Evolutionary conservation across 1,284 basidiomycete species (phyloP), one percentile per base, ranked within the genome.

Genomic region (Kalmanozyma brasiliensis): DNA sequence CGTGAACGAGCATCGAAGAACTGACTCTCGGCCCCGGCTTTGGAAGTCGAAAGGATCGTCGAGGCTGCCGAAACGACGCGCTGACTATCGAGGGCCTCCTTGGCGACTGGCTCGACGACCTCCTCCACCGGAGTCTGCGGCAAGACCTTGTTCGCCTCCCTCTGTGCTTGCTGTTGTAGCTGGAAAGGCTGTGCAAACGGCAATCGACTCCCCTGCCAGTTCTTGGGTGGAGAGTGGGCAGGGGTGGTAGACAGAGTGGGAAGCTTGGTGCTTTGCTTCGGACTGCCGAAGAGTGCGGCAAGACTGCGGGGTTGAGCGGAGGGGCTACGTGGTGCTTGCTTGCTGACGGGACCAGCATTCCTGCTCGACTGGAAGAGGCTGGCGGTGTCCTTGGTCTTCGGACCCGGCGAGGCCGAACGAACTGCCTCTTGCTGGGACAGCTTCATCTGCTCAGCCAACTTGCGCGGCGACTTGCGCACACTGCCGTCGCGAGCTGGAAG

Each of bases 1-100:
- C 65, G 33, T 3, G 66, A 69, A 2, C 49, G 57, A 26, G 66
- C 66, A 37, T 70, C 66, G 29, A 70, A 70, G 52, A 70, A 70
- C 19, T 64, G 55, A 32, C 51, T 70, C 10, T 63, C 56, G 3
- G 36, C 40, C 19, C 55, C 66, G 11, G 40, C 41, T 32, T 51
- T 53, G 44, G 53, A 61, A 9, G 52, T 47, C 22, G 49, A 52
- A 1, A 48, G 36, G 16, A 51, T 19, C 11, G 55, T 62, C 13
- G 58, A 62, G 4, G 65, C 41, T 16, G 49, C 37, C 19, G 65
- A 68, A 23, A 49, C 51, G 32, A 55, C 30, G n/a, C 62, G 62
- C 19, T 53, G 45, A 20, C 41, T 35, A 2, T 41, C 43, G 11
- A 19, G 23, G 6, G 43, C 37, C 10, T 23, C 26, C 11, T 40